Conservation (phyloP, 148 eudicot species). For the Nyssa sinensis region DNA sequence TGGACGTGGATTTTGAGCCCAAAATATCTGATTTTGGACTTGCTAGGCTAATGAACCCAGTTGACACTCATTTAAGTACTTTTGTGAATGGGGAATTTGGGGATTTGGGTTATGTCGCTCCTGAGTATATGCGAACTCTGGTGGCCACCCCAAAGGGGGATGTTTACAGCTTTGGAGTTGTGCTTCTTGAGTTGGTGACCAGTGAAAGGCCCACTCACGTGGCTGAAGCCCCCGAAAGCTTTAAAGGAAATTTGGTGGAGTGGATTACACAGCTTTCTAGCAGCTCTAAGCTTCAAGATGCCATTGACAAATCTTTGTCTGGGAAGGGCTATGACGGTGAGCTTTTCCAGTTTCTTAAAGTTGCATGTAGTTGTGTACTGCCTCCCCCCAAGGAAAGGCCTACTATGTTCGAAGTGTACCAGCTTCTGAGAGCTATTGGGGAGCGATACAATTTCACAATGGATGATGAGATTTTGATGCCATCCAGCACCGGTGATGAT, state of each 20-base stretch:
- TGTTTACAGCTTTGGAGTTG: slow-evolving; percentile 50
- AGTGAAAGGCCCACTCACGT: slow-evolving; percentile 40
- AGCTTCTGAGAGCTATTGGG: slow-evolving; percentile 46
- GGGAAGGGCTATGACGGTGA: slow-evolving; percentile 37
- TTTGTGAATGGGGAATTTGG: slow-evolving; percentile 55
- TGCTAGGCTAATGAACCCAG: slow-evolving; percentile 52
- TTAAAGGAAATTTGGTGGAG: slow-evolving; percentile 43
- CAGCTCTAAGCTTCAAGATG: slow-evolving; percentile 26
- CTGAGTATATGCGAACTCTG: slow-evolving; percentile 47
- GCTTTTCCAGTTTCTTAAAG: slow-evolving; percentile 41
- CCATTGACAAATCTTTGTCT: slow-evolving; percentile 41
- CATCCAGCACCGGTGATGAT: slow-evolving; percentile 27
- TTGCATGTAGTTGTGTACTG: slow-evolving; percentile 41
- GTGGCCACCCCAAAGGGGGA: slow-evolving; percentile 52
- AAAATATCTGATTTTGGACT: slow-evolving; percentile 55
- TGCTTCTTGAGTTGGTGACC: slow-evolving; percentile 50
- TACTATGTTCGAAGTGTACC: slow-evolving; percentile 47
- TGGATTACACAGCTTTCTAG: slow-evolving; percentile 40
- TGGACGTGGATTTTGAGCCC: slow-evolving; percentile 40
- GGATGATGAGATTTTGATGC: slow-evolving; percentile 50
- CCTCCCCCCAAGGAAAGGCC: slow-evolving; percentile 41
- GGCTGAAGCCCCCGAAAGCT: slow-evolving; percentile 33
- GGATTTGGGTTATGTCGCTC: slow-evolving; percentile 54
- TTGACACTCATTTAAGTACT: slow-evolving; percentile 52
- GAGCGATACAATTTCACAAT: slow-evolving; percentile 38